phyloP scores from a whole-genome alignment of 2,329 filamentous ascomycete genomes.

The Colletotrichum sidae region DNA sequence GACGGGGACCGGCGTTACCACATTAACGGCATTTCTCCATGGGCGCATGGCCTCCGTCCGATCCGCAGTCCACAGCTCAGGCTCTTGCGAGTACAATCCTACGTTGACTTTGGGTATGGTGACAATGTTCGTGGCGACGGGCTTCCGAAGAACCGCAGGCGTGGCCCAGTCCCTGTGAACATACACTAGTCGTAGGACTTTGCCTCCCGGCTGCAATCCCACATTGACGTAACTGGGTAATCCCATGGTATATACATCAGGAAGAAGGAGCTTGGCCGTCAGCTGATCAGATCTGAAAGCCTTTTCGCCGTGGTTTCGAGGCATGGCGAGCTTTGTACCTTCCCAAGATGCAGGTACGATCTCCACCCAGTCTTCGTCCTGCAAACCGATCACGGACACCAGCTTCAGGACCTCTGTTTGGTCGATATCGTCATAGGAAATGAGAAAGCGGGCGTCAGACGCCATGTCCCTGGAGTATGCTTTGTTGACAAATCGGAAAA shows the following conservation, averaged over 20 bases:
- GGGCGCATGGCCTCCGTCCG: no score
- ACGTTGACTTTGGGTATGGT: no score
- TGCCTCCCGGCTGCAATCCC: rapidly evolving
- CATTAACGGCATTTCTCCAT: no score
- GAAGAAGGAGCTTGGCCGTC: conserved; percentile 3
- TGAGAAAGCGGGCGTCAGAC: background rate
- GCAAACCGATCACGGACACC: background rate
- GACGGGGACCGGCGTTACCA: no score
- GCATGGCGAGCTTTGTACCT: conserved; percentile 2
- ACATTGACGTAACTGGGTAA: background rate
- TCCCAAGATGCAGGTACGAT: conserved; percentile 14
- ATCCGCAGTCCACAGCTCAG: no score
- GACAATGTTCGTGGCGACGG: no score
- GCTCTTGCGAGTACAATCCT: no score
- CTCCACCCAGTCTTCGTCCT: conserved; percentile 2
- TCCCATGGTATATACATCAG: conserved; percentile 5
- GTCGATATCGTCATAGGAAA: background rate
- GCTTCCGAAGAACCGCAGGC: no score
- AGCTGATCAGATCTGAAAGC: background rate
- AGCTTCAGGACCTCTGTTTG: background rate
- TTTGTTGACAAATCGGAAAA: background rate
- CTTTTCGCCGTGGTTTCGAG: background rate
- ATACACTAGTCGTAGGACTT: background rate
- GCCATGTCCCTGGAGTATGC: background rate
- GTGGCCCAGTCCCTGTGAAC: background rate